Percentiles rank a stretch among this genome's conserved stretches.
Conservation (phyloP, 1,139 yeast species). For the Diutina siamensis region DNA sequence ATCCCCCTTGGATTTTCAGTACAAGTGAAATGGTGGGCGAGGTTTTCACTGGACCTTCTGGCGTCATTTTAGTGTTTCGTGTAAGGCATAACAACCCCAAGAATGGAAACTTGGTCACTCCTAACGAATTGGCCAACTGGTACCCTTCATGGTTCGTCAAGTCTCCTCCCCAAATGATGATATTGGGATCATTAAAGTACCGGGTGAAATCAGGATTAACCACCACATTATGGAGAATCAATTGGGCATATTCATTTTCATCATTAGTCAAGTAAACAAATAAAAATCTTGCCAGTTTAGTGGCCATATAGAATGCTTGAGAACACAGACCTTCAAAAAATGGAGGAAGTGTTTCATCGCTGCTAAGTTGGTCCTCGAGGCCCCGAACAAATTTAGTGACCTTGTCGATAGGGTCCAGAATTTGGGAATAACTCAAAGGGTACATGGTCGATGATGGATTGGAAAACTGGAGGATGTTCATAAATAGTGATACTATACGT, state of each 20-base stretch:
- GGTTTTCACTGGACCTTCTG: conserved; percentile 44
- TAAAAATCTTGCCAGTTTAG: conserved; percentile 56
- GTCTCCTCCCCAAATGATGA: conserved; percentile 84
- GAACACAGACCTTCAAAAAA: conserved; percentile 70
- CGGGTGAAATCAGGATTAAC: conserved; percentile 40
- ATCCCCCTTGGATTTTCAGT: conserved; percentile 55
- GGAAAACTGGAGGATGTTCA: not conserved
- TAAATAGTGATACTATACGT: not conserved
- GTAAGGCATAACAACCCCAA: conserved; percentile 58
- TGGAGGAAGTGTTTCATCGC: conserved; percentile 20
- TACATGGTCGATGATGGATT: not conserved
- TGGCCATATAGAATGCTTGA: conserved; percentile 60
- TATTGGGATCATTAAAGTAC: conserved; percentile 29
- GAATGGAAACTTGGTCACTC: conserved; percentile 70
- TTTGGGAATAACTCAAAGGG: not conserved
- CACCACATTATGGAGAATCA: conserved; percentile 46
- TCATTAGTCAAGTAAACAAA: conserved; percentile 67
- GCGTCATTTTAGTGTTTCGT: conserved; percentile 42
- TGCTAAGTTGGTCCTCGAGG: not conserved
- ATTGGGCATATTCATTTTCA: conserved; percentile 50
- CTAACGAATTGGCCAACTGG: conserved; percentile 69
- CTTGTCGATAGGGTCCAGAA: conserved; percentile 2
- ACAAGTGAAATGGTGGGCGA: conserved; percentile 49
- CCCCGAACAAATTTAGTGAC: conserved; percentile 1
- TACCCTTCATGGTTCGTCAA: conserved; percentile 71